A percentile compares a stretch with the other conserved stretches of the same genome.
Conservation (phyloP, 345 rosid genomes). For the Nephelium lappaceum region DNA sequence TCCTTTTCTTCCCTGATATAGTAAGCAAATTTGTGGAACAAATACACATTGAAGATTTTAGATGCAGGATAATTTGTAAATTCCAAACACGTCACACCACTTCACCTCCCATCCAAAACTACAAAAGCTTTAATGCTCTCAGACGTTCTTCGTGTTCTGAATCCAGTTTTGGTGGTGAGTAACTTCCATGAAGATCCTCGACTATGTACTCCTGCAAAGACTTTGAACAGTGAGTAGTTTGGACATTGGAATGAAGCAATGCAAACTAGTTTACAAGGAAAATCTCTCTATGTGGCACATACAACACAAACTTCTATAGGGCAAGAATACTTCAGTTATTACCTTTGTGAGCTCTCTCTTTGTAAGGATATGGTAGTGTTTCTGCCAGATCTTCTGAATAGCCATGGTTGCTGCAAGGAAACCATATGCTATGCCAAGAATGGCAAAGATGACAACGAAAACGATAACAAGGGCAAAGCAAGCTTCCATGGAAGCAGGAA, state of each 20-base stretch:
- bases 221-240: background rate
- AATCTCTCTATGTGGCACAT: background rate
- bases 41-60: slow-evolving; percentile 11
- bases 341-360: slow-evolving; percentile 92
- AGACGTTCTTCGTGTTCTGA: slow-evolving; percentile 73
- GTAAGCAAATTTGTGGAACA: background rate
- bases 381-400: slow-evolving; percentile 94
- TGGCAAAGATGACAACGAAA: slow-evolving; percentile 85
- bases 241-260: background rate
- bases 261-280: background rate
- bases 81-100: background rate
- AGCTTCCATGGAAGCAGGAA: slow-evolving; percentile 97
- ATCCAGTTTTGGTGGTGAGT: slow-evolving; percentile 80
- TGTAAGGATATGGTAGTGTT: slow-evolving; percentile 90
- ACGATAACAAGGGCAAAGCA: slow-evolving; percentile 82
- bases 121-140: slow-evolving; percentile 82
- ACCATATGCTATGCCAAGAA: slow-evolving; percentile 91
- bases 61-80: slow-evolving; percentile 17
- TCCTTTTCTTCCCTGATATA: background rate
- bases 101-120: slow-evolving; percentile 16
- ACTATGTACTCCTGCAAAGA: slow-evolving; percentile 73
- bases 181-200: slow-evolving; percentile 89
- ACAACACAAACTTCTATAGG: background rate
- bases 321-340: background rate
- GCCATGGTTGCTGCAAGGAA: slow-evolving; percentile 96